Base-by-base conservation (phyloP, 2,329 filamentous ascomycete genomes). In the Tolypocladium ovalisporum region DNA sequence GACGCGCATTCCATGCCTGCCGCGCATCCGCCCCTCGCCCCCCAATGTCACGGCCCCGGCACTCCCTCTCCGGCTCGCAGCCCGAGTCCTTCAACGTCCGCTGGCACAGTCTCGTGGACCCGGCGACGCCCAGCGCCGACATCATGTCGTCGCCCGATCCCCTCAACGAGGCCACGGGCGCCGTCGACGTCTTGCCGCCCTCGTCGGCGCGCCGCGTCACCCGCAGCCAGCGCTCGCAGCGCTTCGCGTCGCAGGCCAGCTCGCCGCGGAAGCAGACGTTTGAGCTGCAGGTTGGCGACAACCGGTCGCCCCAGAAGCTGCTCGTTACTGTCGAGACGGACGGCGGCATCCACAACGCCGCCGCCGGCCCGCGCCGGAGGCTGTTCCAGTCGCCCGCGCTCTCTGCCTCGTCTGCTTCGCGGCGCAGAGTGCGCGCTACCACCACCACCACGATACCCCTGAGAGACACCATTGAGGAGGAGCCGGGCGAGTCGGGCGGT, bases 201-300 rank as follows among this genome's bases (percentile, higher is more conserved):
- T 70, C 73, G 37, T 64, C 70, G 37, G 68, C 71, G 51, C 71
- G 71, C 53, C 75, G 74, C 64, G 68, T 76, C 58, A 76, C 79
- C 22, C 75, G 73, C 44, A 79, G 75, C 63, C 73, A 75, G 52
- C 69, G 70, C 22, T 71, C 75, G 15, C 67, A 68, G 59, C 67
- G 70, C 34, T 72, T 76, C 60, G 59, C 70, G 27, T 69, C 75
- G 36, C 65, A 75, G 57, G n/a, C n/a, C 40, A 59, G 60, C 19
- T 82, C 81, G 47, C 80, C 81, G 42, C 72, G 79, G 54, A 83
- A 81, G 69, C 80, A 78, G 64, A 81, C 73, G 51, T 83, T 83
- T 60, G 76, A 82, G 66, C 75, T 83, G 37, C 79, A 83, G 61
- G 78, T 81, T 32, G 80, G 80, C 52, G 71, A 78, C 62, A 72